Evolutionary conservation across 768 basidiomycete genomes (phyloP).

Genomic region (Hypsizygus marmoreus): DNA sequence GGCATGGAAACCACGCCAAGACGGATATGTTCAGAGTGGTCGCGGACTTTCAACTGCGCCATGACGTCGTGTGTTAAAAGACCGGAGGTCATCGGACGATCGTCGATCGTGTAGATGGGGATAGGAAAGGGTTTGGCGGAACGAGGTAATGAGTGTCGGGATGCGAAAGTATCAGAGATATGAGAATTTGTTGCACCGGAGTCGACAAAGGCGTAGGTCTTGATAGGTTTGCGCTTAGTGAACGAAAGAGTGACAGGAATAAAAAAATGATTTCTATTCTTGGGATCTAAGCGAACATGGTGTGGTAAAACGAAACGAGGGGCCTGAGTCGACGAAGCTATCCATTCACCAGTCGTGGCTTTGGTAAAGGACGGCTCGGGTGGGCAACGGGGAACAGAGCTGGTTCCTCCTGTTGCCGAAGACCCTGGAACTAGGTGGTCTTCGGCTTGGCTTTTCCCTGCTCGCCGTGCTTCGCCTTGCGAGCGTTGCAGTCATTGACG

Average conservation of each 20-base stretch:
- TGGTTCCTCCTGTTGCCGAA: conserved; percentile 28
- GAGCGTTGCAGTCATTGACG: conserved; percentile 27
- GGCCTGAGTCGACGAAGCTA: conserved; percentile 14
- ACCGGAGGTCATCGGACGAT: conserved; percentile 40
- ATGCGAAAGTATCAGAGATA: conserved; percentile 35
- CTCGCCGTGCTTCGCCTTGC: background rate
- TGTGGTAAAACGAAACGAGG: conserved; percentile 22
- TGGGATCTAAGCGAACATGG: conserved; percentile 11
- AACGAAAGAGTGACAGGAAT: conserved; percentile 29
- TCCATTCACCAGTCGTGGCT: conserved; percentile 19
- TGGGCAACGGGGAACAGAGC: conserved; percentile 12
- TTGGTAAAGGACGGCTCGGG: conserved; percentile 17
- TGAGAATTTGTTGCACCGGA: conserved; percentile 36
- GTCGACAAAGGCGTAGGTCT: conserved; percentile 38
- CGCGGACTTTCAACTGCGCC: conserved; percentile 23
- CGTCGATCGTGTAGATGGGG: conserved; percentile 37
- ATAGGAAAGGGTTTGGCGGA: conserved; percentile 29
- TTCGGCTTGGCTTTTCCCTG: conserved; percentile 31
- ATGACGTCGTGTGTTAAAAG: conserved; percentile 40
- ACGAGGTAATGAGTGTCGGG: conserved; percentile 33
- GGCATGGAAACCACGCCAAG: conserved; percentile 32
- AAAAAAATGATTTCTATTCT: conserved; percentile 27
- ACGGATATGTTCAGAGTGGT: conserved; percentile 30
- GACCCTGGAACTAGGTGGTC: conserved; percentile 27
- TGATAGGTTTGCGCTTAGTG: conserved; percentile 30